A percentile compares a stretch with the other conserved stretches of the same genome.
These are phyloP conservation scores for Umbelopsis sp. DNA, from an alignment of 192 early-diverging fungal genomes.

Conservation along the genomic window DNA sequence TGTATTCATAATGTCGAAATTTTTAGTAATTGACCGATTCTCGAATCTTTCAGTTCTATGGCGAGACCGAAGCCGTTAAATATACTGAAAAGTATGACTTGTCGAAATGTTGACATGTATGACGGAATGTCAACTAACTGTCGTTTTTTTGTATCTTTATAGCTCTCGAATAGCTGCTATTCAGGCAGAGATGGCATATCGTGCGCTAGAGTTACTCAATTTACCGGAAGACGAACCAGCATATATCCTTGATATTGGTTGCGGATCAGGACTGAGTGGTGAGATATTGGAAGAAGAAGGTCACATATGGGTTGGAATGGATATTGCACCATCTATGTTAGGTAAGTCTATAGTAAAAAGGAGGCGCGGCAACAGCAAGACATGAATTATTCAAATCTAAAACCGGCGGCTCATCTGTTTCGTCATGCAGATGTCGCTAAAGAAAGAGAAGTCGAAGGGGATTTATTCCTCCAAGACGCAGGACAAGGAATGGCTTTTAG, in stretches of 20 bases:
- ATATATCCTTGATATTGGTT: slow-evolving; percentile 94
- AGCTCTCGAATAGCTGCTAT: slow-evolving; percentile 94
- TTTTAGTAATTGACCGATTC: not conserved
- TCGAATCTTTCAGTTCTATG: slow-evolving; percentile 75
- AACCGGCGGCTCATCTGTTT: not conserved
- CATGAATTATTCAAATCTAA: not conserved
- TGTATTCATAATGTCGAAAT: not conserved
- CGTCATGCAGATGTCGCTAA: slow-evolving; percentile 71
- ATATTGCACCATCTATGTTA: slow-evolving; percentile 93
- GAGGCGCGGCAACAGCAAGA: not conserved
- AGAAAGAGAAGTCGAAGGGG: slow-evolving; percentile 92
- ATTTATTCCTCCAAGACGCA: slow-evolving; percentile 94
- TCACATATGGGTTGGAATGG: slow-evolving; percentile 97
- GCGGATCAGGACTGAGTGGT: slow-evolving; percentile 94
- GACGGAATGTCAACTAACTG: not conserved
- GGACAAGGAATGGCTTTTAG: slow-evolving; percentile 93
- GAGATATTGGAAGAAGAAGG: slow-evolving; percentile 94
- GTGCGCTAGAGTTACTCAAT: slow-evolving; percentile 89
- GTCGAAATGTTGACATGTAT: not conserved
- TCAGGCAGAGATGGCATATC: slow-evolving; percentile 91
- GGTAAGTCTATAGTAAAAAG: slow-evolving; percentile 31
- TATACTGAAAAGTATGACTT: slow-evolving; percentile 84
- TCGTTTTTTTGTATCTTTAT: not conserved
- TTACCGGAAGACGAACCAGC: slow-evolving; percentile 72
- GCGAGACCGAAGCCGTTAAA: slow-evolving; percentile 90